phyloP scores from a whole-genome alignment of 2,329 filamentous ascomycete genomes.

The Xylaria polymorpha region DNA sequence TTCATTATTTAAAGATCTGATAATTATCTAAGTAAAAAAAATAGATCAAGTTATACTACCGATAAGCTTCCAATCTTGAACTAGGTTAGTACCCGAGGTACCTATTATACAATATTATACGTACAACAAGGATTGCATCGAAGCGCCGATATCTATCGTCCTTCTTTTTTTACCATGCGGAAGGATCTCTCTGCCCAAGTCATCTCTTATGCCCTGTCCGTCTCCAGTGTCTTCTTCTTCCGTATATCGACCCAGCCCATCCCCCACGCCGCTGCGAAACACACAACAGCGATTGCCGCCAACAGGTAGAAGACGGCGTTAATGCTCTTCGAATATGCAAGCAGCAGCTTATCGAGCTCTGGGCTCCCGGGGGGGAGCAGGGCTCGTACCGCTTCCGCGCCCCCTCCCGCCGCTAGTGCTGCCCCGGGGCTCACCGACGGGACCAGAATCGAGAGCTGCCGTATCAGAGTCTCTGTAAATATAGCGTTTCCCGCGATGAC shows the following conservation, averaged over 20 bases:
- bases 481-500: constrained; percentile 16
- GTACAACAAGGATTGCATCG: too few species aligned
- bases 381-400: constrained; percentile 23
- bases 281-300: not conserved
- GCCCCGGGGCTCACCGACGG: constrained; percentile 20
- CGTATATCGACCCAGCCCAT: constrained; percentile 28
- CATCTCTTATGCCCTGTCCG: too few species aligned
- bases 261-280: constrained; percentile 17
- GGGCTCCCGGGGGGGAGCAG: constrained; percentile 20
- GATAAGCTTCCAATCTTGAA: too few species aligned
- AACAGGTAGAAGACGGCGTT: constrained; percentile 18
- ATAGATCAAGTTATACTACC: too few species aligned
- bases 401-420: constrained; percentile 23
- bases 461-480: constrained; percentile 16
- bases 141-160: too few species aligned
- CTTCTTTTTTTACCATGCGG: too few species aligned
- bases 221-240: constrained; percentile 8
- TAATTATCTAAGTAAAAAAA: too few species aligned
- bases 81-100: too few species aligned
- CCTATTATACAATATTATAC: too few species aligned
- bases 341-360: constrained; percentile 14
- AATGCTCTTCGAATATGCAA: constrained; percentile 11
- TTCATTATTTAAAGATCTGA: too few species aligned
- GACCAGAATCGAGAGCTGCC: not conserved
- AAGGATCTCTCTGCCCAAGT: too few species aligned